Conservation (phyloP, 2,329 filamentous ascomycete species). For the Aspergillus proliferans region DNA sequence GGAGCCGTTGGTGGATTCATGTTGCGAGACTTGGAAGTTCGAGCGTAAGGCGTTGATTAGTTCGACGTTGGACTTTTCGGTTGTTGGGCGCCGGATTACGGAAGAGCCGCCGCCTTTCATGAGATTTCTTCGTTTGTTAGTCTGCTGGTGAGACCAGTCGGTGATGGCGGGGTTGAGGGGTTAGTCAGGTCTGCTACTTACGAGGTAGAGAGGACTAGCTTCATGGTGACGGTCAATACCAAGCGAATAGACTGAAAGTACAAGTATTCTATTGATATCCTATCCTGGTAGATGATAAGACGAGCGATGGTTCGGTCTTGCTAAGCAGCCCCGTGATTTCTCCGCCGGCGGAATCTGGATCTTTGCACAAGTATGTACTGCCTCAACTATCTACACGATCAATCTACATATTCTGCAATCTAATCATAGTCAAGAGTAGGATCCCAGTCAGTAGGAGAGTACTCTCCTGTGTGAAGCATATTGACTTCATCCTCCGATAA, state of each 20-base stretch:
- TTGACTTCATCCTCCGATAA: constrained; percentile 54
- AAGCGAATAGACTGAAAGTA: not conserved
- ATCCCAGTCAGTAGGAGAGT: constrained; percentile 56
- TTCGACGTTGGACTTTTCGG: constrained; percentile 85
- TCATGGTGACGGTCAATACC: constrained; percentile 52
- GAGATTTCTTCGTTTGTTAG: constrained; percentile 57
- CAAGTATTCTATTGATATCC: not conserved
- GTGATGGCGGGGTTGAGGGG: not conserved
- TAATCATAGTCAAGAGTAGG: constrained; percentile 37
- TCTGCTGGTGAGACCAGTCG: constrained; percentile 2
- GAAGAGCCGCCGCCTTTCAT: constrained; percentile 76
- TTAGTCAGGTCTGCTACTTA: constrained; percentile 41
- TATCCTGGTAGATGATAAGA: not conserved
- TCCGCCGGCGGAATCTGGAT: constrained; percentile 1
- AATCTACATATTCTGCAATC: not conserved
- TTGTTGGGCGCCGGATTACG: constrained; percentile 70
- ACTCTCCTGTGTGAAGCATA: constrained; percentile 49
- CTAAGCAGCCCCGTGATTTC: constrained; percentile 24
- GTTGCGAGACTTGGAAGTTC: constrained; percentile 71
- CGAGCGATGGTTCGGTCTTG: constrained; percentile 7
- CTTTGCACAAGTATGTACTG: constrained; percentile 7
- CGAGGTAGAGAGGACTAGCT: constrained; percentile 81
- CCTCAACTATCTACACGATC: not conserved
- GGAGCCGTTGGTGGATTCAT: constrained; percentile 32
- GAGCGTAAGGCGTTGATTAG: constrained; percentile 79